phyloP scores from a whole-genome alignment of 306 rosid species.

The Trifolium pratense region DNA sequence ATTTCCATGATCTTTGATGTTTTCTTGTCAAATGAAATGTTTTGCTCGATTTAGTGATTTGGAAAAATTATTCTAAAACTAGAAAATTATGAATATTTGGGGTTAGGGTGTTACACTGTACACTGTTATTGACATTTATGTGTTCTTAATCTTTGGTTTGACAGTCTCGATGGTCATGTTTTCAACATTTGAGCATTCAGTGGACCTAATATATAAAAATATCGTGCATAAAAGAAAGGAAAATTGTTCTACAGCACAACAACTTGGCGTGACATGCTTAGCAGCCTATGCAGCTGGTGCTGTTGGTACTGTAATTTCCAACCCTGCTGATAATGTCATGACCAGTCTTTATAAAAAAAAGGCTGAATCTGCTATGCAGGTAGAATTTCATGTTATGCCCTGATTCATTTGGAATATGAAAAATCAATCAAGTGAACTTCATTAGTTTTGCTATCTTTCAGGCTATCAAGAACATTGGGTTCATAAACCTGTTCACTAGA shows the following conservation, averaged over 20 bases:
- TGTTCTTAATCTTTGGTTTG: constrained; percentile 36
- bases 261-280: constrained; percentile 73
- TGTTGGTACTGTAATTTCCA: constrained; percentile 62
- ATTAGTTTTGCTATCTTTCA: constrained; percentile 36
- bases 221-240: constrained; percentile 57
- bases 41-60: no score
- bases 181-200: constrained; percentile 76
- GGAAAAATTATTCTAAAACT: no score
- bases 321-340: constrained; percentile 77
- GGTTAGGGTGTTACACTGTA: no score
- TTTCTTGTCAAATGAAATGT: no score
- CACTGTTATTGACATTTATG: neutral
- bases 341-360: constrained; percentile 70
- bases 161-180: constrained; percentile 73
- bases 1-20: no score
- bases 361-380: constrained; percentile 66
- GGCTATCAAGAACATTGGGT: constrained; percentile 76
- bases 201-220: constrained; percentile 58
- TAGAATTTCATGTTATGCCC: constrained; percentile 35
- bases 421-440: constrained; percentile 4
- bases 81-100: no score
- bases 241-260: constrained; percentile 69
- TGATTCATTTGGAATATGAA: constrained; percentile 3
- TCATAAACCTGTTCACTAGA: constrained; percentile 65
- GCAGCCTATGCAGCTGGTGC: constrained; percentile 74